These are phyloP conservation scores for Trichoderma sp. DNA, from an alignment of 2,329 filamentous ascomycete genomes.

Conservation along the genomic window DNA sequence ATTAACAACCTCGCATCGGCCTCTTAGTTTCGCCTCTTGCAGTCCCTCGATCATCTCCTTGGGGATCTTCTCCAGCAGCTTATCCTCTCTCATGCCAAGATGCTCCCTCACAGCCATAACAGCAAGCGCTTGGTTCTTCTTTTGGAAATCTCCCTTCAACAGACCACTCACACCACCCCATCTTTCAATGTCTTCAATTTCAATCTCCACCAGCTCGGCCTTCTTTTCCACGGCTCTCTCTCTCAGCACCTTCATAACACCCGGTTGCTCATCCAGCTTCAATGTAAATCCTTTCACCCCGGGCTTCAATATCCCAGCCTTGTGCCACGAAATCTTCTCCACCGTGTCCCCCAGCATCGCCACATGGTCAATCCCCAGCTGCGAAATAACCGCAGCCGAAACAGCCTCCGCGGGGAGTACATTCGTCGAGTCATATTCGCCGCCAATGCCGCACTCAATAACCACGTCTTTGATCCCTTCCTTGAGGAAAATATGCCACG, in stretches of 20 bases:
- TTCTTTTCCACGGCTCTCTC: conserved; percentile 62
- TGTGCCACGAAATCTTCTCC: conserved; percentile 86
- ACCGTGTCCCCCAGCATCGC: conserved; percentile 78
- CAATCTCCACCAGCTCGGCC: conserved; percentile 49
- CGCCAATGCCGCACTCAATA: conserved; percentile 92
- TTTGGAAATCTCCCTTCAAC: conserved; percentile 58
- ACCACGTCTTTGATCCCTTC: conserved; percentile 79
- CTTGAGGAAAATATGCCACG: conserved; percentile 77
- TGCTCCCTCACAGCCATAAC: conserved; percentile 61
- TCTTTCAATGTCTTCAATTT: conserved; percentile 42
- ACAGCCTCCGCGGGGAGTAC: conserved; percentile 68
- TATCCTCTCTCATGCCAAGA: conserved; percentile 44
- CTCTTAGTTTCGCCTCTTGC: conserved; percentile 68
- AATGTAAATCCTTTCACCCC: conserved; percentile 50
- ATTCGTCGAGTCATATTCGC: conserved; percentile 92
- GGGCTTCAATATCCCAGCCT: conserved; percentile 81
- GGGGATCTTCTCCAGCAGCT: conserved; percentile 36
- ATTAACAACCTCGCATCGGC: conserved; percentile 73
- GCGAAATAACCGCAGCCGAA: conserved; percentile 73
- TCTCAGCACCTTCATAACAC: conserved; percentile 57
- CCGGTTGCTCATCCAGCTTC: conserved; percentile 39
- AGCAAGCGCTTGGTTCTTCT: conserved; percentile 62
- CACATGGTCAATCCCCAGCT: conserved; percentile 83
- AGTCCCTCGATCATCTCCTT: conserved; percentile 65
- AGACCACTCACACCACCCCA: conserved; percentile 50